Evolutionary conservation across 257 asterid genomes (phyloP).

Genomic region (Scutellaria barbata): DNA sequence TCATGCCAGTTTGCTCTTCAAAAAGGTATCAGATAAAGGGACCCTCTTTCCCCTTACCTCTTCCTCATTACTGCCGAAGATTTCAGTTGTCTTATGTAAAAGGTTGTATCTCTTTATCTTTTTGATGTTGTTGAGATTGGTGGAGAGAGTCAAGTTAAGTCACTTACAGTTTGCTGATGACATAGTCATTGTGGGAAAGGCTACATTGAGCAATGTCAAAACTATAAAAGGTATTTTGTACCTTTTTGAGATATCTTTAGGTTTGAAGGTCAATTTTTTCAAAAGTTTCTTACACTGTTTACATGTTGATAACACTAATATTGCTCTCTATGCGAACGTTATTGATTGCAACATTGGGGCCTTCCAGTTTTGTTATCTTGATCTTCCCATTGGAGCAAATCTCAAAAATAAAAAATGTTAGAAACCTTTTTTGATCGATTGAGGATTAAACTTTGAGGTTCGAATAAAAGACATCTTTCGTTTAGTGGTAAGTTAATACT

Average conservation of each 20-base stretch:
- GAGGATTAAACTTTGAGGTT: no score
- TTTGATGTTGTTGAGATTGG: background rate
- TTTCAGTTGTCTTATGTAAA: background rate
- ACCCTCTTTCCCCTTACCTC: no score
- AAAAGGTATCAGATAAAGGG: no score
- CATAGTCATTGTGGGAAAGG: background rate
- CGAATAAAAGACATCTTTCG: no score
- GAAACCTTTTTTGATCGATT: no score
- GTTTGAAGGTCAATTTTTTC: background rate
- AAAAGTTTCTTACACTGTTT: background rate
- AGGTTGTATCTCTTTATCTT: rapidly evolving
- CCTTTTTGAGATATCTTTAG: no score
- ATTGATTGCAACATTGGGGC: background rate
- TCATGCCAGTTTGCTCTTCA: background rate
- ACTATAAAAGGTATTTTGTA: no score
- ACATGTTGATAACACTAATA: background rate
- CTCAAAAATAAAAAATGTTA: background rate
- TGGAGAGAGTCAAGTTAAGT: background rate
- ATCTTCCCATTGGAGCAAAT: no score
- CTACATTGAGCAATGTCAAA: background rate
- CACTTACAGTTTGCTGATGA: background rate
- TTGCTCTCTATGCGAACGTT: background rate
- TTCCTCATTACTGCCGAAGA: background rate
- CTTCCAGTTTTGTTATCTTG: background rate
- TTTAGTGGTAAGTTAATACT: no score